phyloP scores from a whole-genome alignment of 768 basidiomycete species.

The Mycena maculata region DNA sequence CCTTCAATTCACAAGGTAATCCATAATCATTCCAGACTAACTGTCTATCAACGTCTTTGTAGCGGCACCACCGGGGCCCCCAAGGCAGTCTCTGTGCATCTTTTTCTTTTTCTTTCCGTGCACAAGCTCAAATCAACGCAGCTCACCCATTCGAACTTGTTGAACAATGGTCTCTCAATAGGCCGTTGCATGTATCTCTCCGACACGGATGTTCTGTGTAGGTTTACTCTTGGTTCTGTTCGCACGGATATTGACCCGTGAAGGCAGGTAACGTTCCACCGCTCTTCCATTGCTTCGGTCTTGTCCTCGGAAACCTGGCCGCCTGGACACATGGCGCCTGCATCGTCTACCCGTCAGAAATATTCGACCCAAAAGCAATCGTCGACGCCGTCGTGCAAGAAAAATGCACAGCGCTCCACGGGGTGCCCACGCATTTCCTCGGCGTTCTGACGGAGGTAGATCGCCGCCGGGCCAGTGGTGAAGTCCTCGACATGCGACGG shows the following conservation, averaged over 20 bases:
- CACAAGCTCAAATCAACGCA: slow-evolving; percentile 39
- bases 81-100: slow-evolving; percentile 83
- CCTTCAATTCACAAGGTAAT: slow-evolving; percentile 86
- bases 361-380: slow-evolving; percentile 71
- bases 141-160: slow-evolving; percentile 82
- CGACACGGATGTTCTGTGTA: slow-evolving; percentile 75
- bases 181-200: slow-evolving; percentile 79
- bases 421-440: slow-evolving; percentile 88
- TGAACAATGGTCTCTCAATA: slow-evolving; percentile 82
- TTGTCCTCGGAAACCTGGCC: slow-evolving; percentile 84
- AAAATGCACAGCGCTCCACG: slow-evolving; percentile 82
- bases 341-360: slow-evolving; percentile 79
- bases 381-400: slow-evolving; percentile 79
- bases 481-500: slow-evolving; percentile 57
- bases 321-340: slow-evolving; percentile 80
- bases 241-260: slow-evolving; percentile 12
- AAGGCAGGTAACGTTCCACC: slow-evolving; percentile 82
- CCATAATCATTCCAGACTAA: neutral
- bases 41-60: neutral
- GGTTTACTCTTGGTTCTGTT: slow-evolving; percentile 36
- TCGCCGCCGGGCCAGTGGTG: slow-evolving; percentile 58
- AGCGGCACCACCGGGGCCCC: slow-evolving; percentile 87
- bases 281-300: slow-evolving; percentile 89
- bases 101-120: neutral
- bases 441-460: slow-evolving; percentile 78